phyloP scores from a whole-genome alignment of 371 early-diverging fungal species.

The Mortierella sp. region DNA sequence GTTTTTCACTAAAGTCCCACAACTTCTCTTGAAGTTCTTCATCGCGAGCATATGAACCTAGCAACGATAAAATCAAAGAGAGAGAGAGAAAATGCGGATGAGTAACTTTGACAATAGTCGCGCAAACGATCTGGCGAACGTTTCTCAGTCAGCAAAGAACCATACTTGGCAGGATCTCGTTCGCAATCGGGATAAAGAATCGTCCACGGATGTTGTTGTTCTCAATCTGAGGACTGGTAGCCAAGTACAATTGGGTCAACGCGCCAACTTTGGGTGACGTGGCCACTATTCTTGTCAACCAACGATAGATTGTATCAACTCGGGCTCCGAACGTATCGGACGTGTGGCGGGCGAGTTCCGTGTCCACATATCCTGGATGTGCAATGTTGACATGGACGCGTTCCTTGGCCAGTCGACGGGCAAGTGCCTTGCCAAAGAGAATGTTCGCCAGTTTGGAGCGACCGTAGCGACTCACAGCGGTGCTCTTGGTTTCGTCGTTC shows the following conservation, averaged over 20 bases:
- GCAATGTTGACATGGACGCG: slow-evolving; percentile 68
- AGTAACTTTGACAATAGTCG: background rate
- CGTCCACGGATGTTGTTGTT: slow-evolving; percentile 61
- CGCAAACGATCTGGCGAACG: too few relatives aligned
- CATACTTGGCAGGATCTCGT: slow-evolving; percentile 30
- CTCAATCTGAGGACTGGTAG: slow-evolving; percentile 71
- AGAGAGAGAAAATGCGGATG: background rate
- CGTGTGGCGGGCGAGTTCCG: slow-evolving; percentile 4
- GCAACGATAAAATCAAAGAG: background rate
- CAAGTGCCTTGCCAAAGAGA: slow-evolving; percentile 66
- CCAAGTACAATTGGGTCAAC: slow-evolving; percentile 69
- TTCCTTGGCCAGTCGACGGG: slow-evolving; percentile 56
- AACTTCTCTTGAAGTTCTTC: slow-evolving; percentile 54
- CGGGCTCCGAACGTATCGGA: background rate
- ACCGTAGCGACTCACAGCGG: slow-evolving; percentile 55
- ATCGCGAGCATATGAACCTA: slow-evolving; percentile 40
- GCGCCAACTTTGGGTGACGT: slow-evolving; percentile 62
- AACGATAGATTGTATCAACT: background rate
- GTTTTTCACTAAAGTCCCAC: slow-evolving; percentile 57
- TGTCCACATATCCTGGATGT: slow-evolving; percentile 75
- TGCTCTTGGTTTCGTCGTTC: slow-evolving; percentile 49
- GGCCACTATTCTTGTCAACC: slow-evolving; percentile 22
- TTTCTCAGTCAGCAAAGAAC: too few relatives aligned
- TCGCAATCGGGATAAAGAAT: slow-evolving; percentile 58
- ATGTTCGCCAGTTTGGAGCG: slow-evolving; percentile 75